Evolutionary conservation across 306 rosid genomes (phyloP).

Genomic region (Prunus davidiana): DNA sequence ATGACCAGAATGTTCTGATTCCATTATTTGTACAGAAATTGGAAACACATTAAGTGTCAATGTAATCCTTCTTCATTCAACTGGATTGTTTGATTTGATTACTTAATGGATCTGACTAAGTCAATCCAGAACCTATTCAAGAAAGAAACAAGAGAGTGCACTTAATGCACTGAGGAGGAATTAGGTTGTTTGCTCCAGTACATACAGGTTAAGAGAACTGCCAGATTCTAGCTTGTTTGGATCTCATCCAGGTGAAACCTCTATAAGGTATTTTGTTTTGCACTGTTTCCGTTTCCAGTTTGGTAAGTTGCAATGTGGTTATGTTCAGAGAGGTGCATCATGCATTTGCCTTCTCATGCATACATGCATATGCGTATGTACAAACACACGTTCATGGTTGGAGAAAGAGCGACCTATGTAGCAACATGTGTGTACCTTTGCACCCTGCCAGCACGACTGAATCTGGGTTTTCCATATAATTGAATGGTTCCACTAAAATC

Average conservation of each 20-base stretch:
- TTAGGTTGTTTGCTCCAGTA: background rate
- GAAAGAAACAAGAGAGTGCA: background rate
- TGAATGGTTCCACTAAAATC: background rate
- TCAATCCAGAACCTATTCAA: background rate
- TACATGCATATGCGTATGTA: too few relatives aligned
- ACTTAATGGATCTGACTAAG: background rate
- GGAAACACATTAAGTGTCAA: background rate
- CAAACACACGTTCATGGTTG: too few relatives aligned
- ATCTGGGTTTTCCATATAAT: background rate
- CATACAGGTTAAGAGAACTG: background rate
- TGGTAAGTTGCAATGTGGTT: background rate
- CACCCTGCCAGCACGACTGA: background rate
- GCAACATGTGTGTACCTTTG: too few relatives aligned
- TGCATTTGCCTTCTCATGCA: too few relatives aligned
- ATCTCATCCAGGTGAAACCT: background rate
- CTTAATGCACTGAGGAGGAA: background rate
- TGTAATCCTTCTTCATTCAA: background rate
- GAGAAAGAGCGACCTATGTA: too few relatives aligned
- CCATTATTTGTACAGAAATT: conserved; percentile 4
- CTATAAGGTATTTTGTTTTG: too few relatives aligned
- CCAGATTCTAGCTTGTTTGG: background rate
- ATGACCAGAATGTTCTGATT: background rate
- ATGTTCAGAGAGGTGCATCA: background rate
- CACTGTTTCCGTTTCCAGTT: background rate
- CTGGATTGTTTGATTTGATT: background rate